Evolutionary conservation across 2,329 filamentous ascomycete genomes (phyloP).

Genomic region (Parascedosporium putredinis): DNA sequence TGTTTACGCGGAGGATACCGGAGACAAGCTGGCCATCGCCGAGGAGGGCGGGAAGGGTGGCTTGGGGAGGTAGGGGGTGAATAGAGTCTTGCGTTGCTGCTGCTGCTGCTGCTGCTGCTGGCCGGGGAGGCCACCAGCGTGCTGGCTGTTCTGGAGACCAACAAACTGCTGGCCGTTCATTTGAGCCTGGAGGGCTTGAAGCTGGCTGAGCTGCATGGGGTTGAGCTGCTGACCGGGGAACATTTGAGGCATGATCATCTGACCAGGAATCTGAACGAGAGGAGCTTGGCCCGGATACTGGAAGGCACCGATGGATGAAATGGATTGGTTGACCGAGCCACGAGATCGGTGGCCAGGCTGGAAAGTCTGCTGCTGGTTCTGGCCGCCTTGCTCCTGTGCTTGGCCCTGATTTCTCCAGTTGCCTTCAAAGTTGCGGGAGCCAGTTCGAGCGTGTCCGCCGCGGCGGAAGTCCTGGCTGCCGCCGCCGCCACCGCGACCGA

Average conservation of each 20-base stretch:
- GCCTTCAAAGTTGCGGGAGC: conserved; percentile 90
- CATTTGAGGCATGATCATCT: conserved; percentile 79
- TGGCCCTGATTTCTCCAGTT: conserved; percentile 76
- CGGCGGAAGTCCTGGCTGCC: conserved; percentile 38
- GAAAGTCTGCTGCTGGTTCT: conserved; percentile 61
- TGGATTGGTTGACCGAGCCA: conserved; percentile 75
- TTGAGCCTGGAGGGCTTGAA: conserved; percentile 86
- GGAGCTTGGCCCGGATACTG: conserved; percentile 83
- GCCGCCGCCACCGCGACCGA: conserved; percentile 55
- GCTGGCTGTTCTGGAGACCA: conserved; percentile 59
- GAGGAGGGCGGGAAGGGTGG: conserved; percentile 80
- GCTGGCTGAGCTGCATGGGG: conserved; percentile 76
- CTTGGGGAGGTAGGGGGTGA: conserved; percentile 97
- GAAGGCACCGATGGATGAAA: conserved; percentile 75
- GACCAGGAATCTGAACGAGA: conserved; percentile 74
- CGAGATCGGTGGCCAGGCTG: conserved; percentile 86
- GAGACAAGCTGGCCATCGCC: conserved; percentile 90
- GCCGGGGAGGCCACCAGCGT: conserved; percentile 54
- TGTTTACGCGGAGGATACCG: conserved; percentile 95
- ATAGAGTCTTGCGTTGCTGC: conserved; percentile 94
- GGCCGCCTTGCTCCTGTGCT: conserved; percentile 43
- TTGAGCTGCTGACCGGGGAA: conserved; percentile 80
- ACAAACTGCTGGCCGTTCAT: conserved; percentile 68
- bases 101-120: conserved; percentile 60
- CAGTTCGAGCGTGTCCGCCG: conserved; percentile 70